Conservation (phyloP, 495 filamentous ascomycete genomes). For the Sporormia fimetaria region DNA sequence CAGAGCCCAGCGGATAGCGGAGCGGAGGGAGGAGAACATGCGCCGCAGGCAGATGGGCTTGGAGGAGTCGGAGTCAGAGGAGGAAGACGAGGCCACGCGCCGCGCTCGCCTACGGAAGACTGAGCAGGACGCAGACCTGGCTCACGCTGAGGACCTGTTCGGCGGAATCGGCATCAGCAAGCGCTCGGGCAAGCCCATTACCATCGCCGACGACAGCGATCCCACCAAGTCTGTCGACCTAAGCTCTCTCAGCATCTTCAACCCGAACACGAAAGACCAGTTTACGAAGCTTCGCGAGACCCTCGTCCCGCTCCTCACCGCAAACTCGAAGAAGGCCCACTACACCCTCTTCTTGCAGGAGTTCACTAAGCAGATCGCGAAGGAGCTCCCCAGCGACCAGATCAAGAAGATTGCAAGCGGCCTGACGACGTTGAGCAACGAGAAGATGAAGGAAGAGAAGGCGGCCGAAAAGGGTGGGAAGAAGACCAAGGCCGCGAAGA, state of each 20-base stretch:
- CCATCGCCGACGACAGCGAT: constrained; percentile 53
- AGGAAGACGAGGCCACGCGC: constrained; percentile 59
- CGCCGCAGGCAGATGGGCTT: constrained; percentile 41
- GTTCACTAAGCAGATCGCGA: constrained; percentile 73
- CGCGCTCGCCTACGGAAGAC: constrained; percentile 61
- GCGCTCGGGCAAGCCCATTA: constrained; percentile 47
- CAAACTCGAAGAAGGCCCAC: constrained; percentile 75
- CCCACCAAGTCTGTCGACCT: constrained; percentile 73
- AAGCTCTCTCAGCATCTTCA: constrained; percentile 68
- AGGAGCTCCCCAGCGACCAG: constrained; percentile 79
- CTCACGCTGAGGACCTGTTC: constrained; percentile 87
- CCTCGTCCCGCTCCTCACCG: constrained; percentile 60
- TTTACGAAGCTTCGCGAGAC: constrained; percentile 64
- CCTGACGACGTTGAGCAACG: constrained; percentile 77
- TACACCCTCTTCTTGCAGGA: constrained; percentile 85
- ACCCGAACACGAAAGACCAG: constrained; percentile 73
- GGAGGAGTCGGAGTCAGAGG: constrained; percentile 47
- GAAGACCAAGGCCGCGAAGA: constrained; percentile 92
- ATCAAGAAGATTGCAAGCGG: constrained; percentile 88
- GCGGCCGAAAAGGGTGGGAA: constrained; percentile 85
- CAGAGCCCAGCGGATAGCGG: constrained; percentile 78
- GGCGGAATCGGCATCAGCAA: constrained; percentile 41
- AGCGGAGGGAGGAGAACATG: constrained; percentile 44
- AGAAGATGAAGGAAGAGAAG: constrained; percentile 99
- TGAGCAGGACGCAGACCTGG: constrained; percentile 81